These are phyloP conservation scores for Boletellus ananiceps DNA, from an alignment of 768 basidiomycete species.

Conservation along the genomic window DNA sequence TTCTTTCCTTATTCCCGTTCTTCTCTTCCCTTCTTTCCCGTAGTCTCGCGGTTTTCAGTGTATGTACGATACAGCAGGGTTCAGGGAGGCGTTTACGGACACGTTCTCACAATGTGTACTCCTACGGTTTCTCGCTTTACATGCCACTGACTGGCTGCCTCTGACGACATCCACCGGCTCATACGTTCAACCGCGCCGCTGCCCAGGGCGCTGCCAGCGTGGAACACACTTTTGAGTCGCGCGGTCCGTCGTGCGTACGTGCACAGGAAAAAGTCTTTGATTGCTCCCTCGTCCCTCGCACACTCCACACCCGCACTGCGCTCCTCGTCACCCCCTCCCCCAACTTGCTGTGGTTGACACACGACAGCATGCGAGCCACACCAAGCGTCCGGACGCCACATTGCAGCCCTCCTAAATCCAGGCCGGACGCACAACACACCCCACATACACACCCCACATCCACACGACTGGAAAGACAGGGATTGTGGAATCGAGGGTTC, in stretches of 20 bases:
- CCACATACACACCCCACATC: too few relatives aligned
- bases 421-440: too few relatives aligned
- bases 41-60: background rate
- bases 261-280: too few relatives aligned
- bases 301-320: too few relatives aligned
- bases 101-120: background rate
- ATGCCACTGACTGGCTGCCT: background rate
- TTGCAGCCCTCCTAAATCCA: too few relatives aligned
- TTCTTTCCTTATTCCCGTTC: constrained; percentile 5
- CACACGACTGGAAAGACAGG: too few relatives aligned
- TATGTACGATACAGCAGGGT: background rate
- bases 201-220: background rate
- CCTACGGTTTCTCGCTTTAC: background rate
- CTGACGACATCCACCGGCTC: background rate
- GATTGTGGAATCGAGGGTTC: too few relatives aligned
- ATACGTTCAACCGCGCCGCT: background rate
- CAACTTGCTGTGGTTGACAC: too few relatives aligned
- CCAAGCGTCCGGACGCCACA: too few relatives aligned
- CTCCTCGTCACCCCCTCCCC: too few relatives aligned
- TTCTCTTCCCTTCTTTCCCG: background rate
- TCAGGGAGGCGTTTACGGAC: constrained; percentile 1
- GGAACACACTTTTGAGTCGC: constrained; percentile 2
- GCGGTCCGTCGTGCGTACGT: background rate
- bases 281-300: too few relatives aligned
- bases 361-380: too few relatives aligned